phyloP scores from a whole-genome alignment of 1,139 yeast genomes.

The Meyerozyma athensensis region DNA sequence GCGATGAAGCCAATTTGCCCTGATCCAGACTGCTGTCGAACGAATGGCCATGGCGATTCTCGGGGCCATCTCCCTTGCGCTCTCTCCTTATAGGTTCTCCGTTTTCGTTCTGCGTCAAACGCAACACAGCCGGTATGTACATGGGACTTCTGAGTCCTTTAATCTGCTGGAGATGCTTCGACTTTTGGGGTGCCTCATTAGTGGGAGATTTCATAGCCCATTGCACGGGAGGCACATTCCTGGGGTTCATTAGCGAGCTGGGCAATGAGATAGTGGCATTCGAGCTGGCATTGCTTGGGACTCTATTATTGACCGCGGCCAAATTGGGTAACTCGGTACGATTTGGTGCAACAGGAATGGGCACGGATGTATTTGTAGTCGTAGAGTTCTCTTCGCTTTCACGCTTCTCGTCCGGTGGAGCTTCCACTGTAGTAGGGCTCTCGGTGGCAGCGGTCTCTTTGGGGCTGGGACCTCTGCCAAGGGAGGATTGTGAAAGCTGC shows the following conservation, averaged over 20 bases:
- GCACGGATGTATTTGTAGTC: no score
- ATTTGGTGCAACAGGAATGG: no score
- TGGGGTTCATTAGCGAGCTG: background rate
- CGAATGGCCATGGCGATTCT: background rate
- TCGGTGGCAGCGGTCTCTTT: no score
- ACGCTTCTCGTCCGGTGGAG: no score
- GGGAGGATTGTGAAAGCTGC: background rate
- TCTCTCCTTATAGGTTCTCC: background rate
- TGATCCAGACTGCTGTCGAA: background rate
- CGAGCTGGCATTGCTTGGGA: background rate
- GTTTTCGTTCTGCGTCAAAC: slow-evolving; percentile 35
- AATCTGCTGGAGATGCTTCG: slow-evolving; percentile 47
- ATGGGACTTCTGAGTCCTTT: slow-evolving; percentile 77
- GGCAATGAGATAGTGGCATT: background rate
- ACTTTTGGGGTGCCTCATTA: background rate
- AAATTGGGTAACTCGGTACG: background rate
- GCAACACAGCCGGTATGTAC: slow-evolving; percentile 84
- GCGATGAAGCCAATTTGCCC: background rate
- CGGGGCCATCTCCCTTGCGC: background rate
- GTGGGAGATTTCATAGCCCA: background rate
- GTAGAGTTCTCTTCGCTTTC: no score
- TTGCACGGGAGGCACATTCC: background rate
- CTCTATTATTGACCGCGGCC: background rate
- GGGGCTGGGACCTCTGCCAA: background rate
- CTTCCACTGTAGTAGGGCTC: background rate